phyloP scores from a whole-genome alignment of 495 filamentous ascomycete species.

The Hypoxylon lienhwacheense region DNA sequence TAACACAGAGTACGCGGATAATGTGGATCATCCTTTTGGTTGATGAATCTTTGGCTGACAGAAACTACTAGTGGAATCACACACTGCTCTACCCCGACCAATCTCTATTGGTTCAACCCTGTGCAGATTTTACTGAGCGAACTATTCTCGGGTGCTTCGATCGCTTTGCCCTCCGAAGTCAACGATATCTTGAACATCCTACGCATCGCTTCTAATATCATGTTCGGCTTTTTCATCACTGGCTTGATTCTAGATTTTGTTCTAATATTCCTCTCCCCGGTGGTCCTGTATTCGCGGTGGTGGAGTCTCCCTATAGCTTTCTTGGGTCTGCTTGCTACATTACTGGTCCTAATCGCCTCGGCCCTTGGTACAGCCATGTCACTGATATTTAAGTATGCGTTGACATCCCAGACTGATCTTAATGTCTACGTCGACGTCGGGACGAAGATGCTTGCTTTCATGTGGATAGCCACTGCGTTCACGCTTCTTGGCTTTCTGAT shows the following conservation, averaged over 20 bases:
- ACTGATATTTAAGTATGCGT: slow-evolving; percentile 72
- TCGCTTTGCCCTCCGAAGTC: slow-evolving; percentile 75
- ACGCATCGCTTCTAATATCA: slow-evolving; percentile 76
- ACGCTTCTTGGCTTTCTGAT: slow-evolving; percentile 68
- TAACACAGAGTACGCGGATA: slow-evolving; percentile 49
- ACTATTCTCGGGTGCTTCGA: slow-evolving; percentile 77
- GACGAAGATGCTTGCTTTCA: slow-evolving; percentile 77
- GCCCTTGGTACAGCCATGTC: slow-evolving; percentile 81
- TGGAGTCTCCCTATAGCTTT: slow-evolving; percentile 53
- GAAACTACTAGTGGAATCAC: slow-evolving; percentile 62
- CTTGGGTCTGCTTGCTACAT: slow-evolving; percentile 65
- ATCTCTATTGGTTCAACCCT: slow-evolving; percentile 88
- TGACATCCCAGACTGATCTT: slow-evolving; percentile 62
- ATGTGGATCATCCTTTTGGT: background rate
- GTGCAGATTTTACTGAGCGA: slow-evolving; percentile 76
- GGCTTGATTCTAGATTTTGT: slow-evolving; percentile 67
- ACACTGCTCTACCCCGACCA: slow-evolving; percentile 65
- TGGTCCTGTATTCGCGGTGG: slow-evolving; percentile 51
- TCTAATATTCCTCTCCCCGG: slow-evolving; percentile 48
- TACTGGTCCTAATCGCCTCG: slow-evolving; percentile 68
- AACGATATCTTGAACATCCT: slow-evolving; percentile 72
- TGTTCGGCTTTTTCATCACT: slow-evolving; percentile 86
- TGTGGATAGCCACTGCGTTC: slow-evolving; percentile 79
- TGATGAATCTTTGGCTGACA: slow-evolving; percentile 13
- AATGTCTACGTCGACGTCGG: slow-evolving; percentile 77